Evolutionary conservation across 2,329 filamentous ascomycete species (phyloP).

Genomic region (Colletotrichum tanaceti): DNA sequence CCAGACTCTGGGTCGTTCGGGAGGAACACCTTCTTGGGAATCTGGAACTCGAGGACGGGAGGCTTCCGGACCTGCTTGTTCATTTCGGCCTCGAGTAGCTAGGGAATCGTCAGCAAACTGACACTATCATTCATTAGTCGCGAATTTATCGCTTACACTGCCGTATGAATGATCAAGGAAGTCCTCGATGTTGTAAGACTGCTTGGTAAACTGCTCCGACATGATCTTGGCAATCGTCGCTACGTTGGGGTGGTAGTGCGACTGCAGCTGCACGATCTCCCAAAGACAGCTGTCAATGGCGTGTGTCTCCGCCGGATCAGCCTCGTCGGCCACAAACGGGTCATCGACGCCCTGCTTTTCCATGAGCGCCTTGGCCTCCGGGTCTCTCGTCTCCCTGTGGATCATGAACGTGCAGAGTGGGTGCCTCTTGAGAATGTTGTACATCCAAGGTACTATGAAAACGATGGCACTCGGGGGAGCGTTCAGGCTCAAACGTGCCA

Average conservation of each 20-base stretch:
- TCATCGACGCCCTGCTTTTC: conserved; percentile 73
- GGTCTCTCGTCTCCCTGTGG: conserved; percentile 76
- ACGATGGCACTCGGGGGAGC: conserved; percentile 92
- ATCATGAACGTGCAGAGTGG: conserved; percentile 96
- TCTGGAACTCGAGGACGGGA: conserved; percentile 92
- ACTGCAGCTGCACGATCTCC: conserved; percentile 92
- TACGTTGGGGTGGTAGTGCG: conserved; percentile 97
- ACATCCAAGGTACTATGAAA: conserved; percentile 89
- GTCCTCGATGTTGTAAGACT: conserved; percentile 94
- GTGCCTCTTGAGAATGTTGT: conserved; percentile 92
- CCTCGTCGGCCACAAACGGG: conserved; percentile 79
- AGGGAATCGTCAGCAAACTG: conserved; percentile 65
- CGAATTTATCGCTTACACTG: conserved; percentile 66
- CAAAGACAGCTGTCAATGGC: conserved; percentile 95
- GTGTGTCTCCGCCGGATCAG: conserved; percentile 84
- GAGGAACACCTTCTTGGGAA: conserved; percentile 84
- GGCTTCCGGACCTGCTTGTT: conserved; percentile 85
- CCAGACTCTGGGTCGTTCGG: conserved; percentile 61
- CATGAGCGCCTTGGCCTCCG: conserved; percentile 67
- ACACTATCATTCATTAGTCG: neutral
- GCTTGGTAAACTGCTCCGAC: conserved; percentile 96
- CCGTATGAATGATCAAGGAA: conserved; percentile 95
- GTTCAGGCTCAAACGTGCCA: conserved; percentile 84
- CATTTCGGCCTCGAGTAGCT: conserved; percentile 88
- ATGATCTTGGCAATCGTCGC: conserved; percentile 94